Conservation (phyloP, 768 basidiomycete species). For the Mycena galopus region DNA sequence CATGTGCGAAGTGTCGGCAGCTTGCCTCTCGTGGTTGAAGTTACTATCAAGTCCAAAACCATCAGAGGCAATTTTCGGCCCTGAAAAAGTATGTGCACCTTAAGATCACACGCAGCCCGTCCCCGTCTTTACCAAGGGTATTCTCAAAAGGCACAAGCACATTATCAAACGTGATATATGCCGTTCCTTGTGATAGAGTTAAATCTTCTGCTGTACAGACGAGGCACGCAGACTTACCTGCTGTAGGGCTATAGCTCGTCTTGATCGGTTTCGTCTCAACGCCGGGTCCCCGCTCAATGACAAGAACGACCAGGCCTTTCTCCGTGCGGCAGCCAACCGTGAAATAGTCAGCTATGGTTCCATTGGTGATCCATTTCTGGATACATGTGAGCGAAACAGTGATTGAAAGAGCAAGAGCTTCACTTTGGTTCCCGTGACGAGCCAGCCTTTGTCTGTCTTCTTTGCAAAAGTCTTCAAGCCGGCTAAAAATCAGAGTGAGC, state of each 20-base stretch:
- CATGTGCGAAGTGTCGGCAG: neutral
- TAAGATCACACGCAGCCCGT: constrained; percentile 50
- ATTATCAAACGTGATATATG: constrained; percentile 85
- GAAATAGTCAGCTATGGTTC: constrained; percentile 79
- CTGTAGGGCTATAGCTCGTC: constrained; percentile 89
- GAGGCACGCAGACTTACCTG: constrained; percentile 52
- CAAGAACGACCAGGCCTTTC: constrained; percentile 49
- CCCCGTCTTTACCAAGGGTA: constrained; percentile 68
- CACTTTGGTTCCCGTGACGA: constrained; percentile 87
- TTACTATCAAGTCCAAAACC: constrained; percentile 60
- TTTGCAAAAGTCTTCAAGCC: constrained; percentile 80
- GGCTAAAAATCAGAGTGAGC: constrained; percentile 40
- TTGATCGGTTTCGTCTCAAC: constrained; percentile 87
- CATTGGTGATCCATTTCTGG: constrained; percentile 86
- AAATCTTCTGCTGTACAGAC: neutral
- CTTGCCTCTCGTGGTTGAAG: constrained; percentile 74
- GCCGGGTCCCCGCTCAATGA: constrained; percentile 53
- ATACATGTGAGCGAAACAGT: neutral
- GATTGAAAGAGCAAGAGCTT: constrained; percentile 45
- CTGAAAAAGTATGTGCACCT: constrained; percentile 39
- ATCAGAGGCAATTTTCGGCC: constrained; percentile 70
- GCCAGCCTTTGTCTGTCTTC: constrained; percentile 79
- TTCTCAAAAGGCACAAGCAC: constrained; percentile 91
- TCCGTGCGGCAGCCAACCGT: constrained; percentile 72
- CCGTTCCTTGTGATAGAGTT: constrained; percentile 61